Evolutionary conservation across 768 basidiomycete genomes (phyloP), one percentile per base, ranked within the genome.

Genomic region (Kwoniella sp.): DNA sequence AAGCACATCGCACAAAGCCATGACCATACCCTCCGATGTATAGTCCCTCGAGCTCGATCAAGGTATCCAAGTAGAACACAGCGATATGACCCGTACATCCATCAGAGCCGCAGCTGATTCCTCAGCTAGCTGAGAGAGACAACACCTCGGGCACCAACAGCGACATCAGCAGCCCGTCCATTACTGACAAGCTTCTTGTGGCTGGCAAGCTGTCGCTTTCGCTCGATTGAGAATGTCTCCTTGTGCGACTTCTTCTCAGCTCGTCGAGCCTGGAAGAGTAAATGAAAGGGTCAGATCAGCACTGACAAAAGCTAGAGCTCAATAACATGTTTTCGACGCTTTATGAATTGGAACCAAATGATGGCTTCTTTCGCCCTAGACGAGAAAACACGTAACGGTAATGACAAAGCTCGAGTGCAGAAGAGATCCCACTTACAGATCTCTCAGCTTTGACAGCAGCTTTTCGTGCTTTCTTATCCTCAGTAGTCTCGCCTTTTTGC

Each of bases 401-500:
- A 56, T 33, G 33, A 33, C n/a, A n/a, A n/a, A n/a, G n/a, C n/a
- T n/a, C n/a, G n/a, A n/a, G n/a, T 24, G 36, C 27, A 17, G 21
- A 33, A 44, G n/a, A 30, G n/a, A 26, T 26, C 6, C 17, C 2
- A 72, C 79, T 56, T 19, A 77, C 77, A 33, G 77, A 70, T 52
- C 82, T 71, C 66, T 84, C 82, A 30, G 78, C 78, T 68, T 84
- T 84, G 64, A 83, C 81, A 8, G 78, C 79, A 9, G 72, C 70
- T 68, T 83, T 84, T 21, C 83, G 73, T 9, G 81, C 81, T 64
- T 80, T 81, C 71, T 81, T 80, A 49, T 83, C 82, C 55, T 82
- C 82, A 57, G 72, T 69, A 0, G 87, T 84, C 80, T 99, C 96
- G 64, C 87, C 83, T 58, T 88, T 88, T 0, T 88, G 82, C 33